Percentiles rank a stretch among this genome's conserved stretches.
phyloP scores from a whole-genome alignment of 1,139 yeast genomes.

The Martiniozyma asiatica region DNA sequence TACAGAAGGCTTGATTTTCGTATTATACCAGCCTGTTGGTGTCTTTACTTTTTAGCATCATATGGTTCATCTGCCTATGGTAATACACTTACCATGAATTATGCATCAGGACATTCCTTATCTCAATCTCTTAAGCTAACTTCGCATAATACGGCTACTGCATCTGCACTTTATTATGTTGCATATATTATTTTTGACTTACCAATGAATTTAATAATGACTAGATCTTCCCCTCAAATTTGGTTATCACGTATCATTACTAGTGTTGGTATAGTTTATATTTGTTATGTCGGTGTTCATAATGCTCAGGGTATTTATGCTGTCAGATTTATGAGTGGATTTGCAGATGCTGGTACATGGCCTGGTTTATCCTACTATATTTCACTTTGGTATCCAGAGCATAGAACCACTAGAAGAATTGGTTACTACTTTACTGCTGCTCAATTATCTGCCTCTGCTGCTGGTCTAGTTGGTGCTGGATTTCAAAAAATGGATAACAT shows the following conservation, averaged over 20 bases:
- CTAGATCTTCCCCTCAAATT: slow-evolving; percentile 70
- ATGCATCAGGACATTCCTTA: slow-evolving; percentile 50
- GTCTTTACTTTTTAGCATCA: slow-evolving; percentile 65
- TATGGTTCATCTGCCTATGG: slow-evolving; percentile 75
- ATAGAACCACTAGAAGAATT: slow-evolving; percentile 64
- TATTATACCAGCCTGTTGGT: slow-evolving; percentile 78
- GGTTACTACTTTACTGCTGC: slow-evolving; percentile 91
- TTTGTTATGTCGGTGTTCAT: slow-evolving; percentile 54
- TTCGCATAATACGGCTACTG: slow-evolving; percentile 53
- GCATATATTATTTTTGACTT: slow-evolving; percentile 77
- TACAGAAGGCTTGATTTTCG: slow-evolving; percentile 58
- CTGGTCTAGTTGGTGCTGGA: slow-evolving; percentile 79
- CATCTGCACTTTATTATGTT: slow-evolving; percentile 73
- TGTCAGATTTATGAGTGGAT: slow-evolving; percentile 60
- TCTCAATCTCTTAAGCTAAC: slow-evolving; percentile 38
- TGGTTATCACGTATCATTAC: slow-evolving; percentile 76
- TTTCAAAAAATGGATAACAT: slow-evolving; percentile 71
- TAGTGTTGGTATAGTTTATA: slow-evolving; percentile 64
- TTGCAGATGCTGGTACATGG: slow-evolving; percentile 88
- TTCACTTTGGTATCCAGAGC: slow-evolving; percentile 77
- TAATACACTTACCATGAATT: slow-evolving; percentile 71
- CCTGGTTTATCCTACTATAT: slow-evolving; percentile 85
- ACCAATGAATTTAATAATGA: slow-evolving; percentile 81
- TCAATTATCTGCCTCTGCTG: slow-evolving; percentile 74
- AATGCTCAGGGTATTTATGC: slow-evolving; percentile 55